Base-by-base conservation (phyloP, 2,329 filamentous ascomycete genomes). In the Epicoccum sorghinum region DNA sequence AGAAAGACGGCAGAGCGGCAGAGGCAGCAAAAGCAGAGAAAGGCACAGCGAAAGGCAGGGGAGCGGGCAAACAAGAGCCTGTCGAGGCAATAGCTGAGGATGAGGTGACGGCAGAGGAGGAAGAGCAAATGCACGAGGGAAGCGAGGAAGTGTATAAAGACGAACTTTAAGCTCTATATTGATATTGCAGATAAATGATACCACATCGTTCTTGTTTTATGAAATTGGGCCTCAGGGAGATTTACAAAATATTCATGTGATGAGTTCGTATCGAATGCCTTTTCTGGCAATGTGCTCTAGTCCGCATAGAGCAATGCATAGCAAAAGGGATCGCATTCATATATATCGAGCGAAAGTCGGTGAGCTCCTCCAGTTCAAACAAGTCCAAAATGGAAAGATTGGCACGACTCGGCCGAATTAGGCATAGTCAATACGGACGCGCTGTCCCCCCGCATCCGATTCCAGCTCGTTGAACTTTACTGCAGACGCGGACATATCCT, bases 31-130 rank as follows among this genome's bases (percentile, higher is more conserved):
- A 66, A 59, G 50, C 58, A 79, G 56, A 41, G 29, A 61, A 48
- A 29, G 51, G 38, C 40, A 18, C 47, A 24, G 61, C 57, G 2
- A 83, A 80, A 79, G 81, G 69, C 79, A 86, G 64, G 82, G 57
- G 52, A 2, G 46, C 59, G 18, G 54, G 43, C 13, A 40, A 59
- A 45, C 58, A 57, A n/a, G 62, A 62, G 14, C 53, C 58, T 22
- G 50, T 46, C 23, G 43, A 58, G 37, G 35, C 48, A n/a, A 49
- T 58, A 7, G 60, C 52, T n/a, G 52, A 64, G 5, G 62, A 60
- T 7, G 63, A 63, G 13, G 27, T 30, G 5, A 25, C 13, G 25
- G 40, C 22, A 4, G 40, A 14, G 40, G 13, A 30, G 14, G 40
- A 42, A 6, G 68, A 69, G 13, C 65, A 68, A 14, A 27, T 46